Base-by-base conservation (phyloP, 495 filamentous ascomycete genomes). In the Penicillium argentinense region DNA sequence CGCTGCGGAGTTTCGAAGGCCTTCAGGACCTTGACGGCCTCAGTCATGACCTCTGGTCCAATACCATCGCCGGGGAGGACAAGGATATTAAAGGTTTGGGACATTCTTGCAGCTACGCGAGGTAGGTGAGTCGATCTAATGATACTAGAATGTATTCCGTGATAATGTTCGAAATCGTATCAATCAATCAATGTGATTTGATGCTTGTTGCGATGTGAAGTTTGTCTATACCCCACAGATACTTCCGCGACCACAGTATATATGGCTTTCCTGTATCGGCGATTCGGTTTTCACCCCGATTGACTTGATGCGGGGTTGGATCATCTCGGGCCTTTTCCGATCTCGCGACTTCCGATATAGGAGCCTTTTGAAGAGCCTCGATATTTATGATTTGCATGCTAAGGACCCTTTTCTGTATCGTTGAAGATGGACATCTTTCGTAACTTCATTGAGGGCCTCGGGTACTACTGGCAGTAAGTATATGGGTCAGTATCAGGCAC, bases 1-100 rank as follows among this genome's bases (percentile, higher is more conserved):
- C 56, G 57, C 3, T 59, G 28, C 2, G 62, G 40, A n/a, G 56
- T 59, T 51, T 72, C 69, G 51, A 78, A 70, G 33, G 65, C 63
- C 48, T 71, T 54, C 9, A 81, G 73, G 19, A 81, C 67, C 52
- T 77, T 76, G 36, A 73, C 57, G 28, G 76, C 77, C 56, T 79
- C 76, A 27, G 63, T 41, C 60, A 78, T 78, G 27, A 81, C 68
- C 51, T 81, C 77, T 0, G 77, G 77, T 24, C 77, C 77, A 54
- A 81, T 74, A 41, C 76, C 73, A 47, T 81, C 77, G 49, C 75
- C 77, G 3, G 75, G 73, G 14, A 81, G 71, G 41, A 77, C 50
- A 37, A 79, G 76, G 56, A 81, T 74, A 6, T 70, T 75, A 65
- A 67, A 69, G 11, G 38, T 57, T 56, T 63, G 41, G 14, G 46